Evolutionary conservation across 2,329 filamentous ascomycete species (phyloP).

Genomic region (Penicillium sp.): DNA sequence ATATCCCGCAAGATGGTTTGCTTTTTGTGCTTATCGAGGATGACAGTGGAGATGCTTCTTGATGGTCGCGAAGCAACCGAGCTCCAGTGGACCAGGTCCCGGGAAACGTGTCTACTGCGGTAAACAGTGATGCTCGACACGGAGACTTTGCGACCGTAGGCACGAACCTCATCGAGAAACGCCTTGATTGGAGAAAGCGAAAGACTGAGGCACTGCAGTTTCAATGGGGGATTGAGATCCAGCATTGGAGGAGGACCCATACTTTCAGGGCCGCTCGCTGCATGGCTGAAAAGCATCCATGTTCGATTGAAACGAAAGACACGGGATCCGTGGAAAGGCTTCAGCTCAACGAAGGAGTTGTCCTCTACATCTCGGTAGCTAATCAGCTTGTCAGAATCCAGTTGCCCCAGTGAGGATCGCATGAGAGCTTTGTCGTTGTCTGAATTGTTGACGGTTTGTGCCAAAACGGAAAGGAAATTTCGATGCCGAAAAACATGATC

Average conservation of each 20-base stretch:
- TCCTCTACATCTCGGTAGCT: neutral
- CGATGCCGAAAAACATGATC: neutral
- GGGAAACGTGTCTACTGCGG: neutral
- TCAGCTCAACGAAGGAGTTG: neutral
- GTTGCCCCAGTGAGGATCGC: neutral
- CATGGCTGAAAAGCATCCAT: neutral
- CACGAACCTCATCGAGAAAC: neutral
- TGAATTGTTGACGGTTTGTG: neutral
- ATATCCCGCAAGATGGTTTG: constrained; percentile 63
- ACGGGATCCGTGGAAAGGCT: neutral
- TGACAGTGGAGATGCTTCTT: neutral
- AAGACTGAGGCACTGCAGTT: neutral
- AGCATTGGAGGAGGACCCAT: neutral
- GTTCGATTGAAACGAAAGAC: neutral
- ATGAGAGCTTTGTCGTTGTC: neutral
- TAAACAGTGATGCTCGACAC: neutral
- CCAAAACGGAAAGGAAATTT: neutral
- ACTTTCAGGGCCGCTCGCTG: neutral
- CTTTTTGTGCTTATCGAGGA: constrained; percentile 50
- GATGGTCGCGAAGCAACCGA: neutral
- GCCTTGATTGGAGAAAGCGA: neutral
- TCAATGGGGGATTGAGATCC: neutral
- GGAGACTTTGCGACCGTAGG: neutral
- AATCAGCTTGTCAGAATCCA: neutral
- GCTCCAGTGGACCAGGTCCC: neutral